Conservation (phyloP, 805 yeast species). For the Clavispora fructus region DNA sequence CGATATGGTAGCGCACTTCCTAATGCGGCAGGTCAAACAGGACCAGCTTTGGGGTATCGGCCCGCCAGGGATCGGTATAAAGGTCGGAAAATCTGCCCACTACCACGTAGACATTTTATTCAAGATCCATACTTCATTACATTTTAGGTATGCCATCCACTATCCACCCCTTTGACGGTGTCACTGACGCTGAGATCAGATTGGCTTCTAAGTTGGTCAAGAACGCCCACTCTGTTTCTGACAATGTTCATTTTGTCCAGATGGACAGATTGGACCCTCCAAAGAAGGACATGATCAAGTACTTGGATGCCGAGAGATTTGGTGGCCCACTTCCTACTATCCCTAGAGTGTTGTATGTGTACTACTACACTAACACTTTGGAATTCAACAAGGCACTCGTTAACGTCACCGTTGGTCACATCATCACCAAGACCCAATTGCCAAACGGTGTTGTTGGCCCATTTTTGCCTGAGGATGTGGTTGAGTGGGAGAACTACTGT, state of each 20-base stretch:
- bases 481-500: slow-evolving; percentile 47
- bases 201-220: slow-evolving; percentile 56
- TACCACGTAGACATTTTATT: neutral
- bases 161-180: slow-evolving; percentile 56
- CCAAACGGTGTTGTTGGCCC: slow-evolving; percentile 70
- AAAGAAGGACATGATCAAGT: slow-evolving; percentile 62
- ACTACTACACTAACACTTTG: slow-evolving; percentile 54
- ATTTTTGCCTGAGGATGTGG: slow-evolving; percentile 58
- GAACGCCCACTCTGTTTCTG: slow-evolving; percentile 47
- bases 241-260: slow-evolving; percentile 58
- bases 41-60: neutral
- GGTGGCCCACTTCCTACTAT: slow-evolving; percentile 49
- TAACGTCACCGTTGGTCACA: slow-evolving; percentile 56
- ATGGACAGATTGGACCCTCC: slow-evolving; percentile 76
- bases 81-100: neutral
- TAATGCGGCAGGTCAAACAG: slow-evolving; percentile 7
- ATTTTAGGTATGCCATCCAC: slow-evolving; percentile 5
- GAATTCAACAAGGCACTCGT: slow-evolving; percentile 68
- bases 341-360: slow-evolving; percentile 63
- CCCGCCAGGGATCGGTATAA: neutral
- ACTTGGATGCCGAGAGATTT: slow-evolving; percentile 58
- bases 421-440: slow-evolving; percentile 50
- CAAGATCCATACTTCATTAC: neutral
- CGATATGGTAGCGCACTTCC: slow-evolving; percentile 3
- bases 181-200: slow-evolving; percentile 53